Evolutionary conservation across 345 rosid species (phyloP), one percentile per base, ranked within the genome.

Genomic region (Eucalyptus viminalis): DNA sequence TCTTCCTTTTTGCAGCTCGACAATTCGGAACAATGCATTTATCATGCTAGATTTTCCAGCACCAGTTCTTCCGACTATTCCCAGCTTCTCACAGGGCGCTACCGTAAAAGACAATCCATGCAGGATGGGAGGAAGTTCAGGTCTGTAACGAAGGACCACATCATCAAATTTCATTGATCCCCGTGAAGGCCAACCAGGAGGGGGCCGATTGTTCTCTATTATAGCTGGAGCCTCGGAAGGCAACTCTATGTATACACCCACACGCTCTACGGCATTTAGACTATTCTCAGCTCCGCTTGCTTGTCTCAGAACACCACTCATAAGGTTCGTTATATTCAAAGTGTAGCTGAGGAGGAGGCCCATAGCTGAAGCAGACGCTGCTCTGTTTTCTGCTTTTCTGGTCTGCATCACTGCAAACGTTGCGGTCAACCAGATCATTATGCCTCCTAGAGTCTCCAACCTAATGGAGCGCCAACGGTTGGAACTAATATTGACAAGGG

Each of bases 31-130:
- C 87, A 97, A 93, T 86, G 99, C 98, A 94, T 97, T 98, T 76
- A 97, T 92, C 99, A 98, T 94, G 88, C 99, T 97, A 87, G 99
- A 97, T 92, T 98, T 98, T 58, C 99, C 99, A 4, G 98, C 98
- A 72, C 99, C 99, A 86, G 98, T 97, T 95, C 99, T 96, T 92
- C 99, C 99, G 83, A 97, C 99, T 53, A 98, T 95, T 67, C 99
- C 99, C 88, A 96, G 91, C 93, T 95, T 97, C 94, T 96, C 97
- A 91, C 94, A 91, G 4, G 99, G 96, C 81, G 95, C 92, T 88
- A 95, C 92, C 14, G 86, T 44, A 53, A 95, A 95, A 47, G 98
- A 92, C 87, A 98, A 90, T 47, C 99, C 99, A 93, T 95, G 97
- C 88, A 97, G 90, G 58, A 97, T 98, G 22, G 96, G 97, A 67